phyloP scores from a whole-genome alignment of 1,139 yeast genomes.

The Yamadazyma mexicana region DNA sequence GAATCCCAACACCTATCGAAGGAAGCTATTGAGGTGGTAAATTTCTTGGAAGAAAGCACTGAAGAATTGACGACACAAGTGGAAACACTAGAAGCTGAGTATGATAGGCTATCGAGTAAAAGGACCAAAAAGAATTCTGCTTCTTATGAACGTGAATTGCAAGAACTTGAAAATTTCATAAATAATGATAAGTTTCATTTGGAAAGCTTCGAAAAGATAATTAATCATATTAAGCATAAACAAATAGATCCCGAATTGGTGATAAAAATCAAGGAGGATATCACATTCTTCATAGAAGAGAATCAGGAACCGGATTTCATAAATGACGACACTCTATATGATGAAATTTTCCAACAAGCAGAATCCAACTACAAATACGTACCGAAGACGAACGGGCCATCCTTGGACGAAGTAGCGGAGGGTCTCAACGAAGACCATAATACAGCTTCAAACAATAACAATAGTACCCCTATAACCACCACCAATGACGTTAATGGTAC shows the following conservation, averaged over 20 bases:
- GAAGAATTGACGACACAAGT: conserved; percentile 37
- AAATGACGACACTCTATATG: conserved; percentile 43
- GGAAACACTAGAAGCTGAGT: conserved; percentile 34
- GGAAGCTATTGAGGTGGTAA: conserved; percentile 36
- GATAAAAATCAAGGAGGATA: conserved; percentile 41
- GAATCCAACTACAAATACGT: conserved; percentile 17
- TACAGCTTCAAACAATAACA: not conserved
- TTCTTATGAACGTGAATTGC: conserved; percentile 41
- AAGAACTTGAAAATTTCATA: conserved; percentile 39
- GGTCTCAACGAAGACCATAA: not conserved
- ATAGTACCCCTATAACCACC: not conserved
- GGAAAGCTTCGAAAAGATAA: conserved; percentile 35
- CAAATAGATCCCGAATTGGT: conserved; percentile 35
- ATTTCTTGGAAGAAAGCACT: conserved; percentile 29
- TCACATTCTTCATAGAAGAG: conserved; percentile 38
- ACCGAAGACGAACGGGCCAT: conserved; percentile 12
- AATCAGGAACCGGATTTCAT: conserved; percentile 42
- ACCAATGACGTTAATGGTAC: conserved; percentile 2
- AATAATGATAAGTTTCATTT: conserved; percentile 40
- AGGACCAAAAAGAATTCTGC: conserved; percentile 41
- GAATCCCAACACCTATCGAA: conserved; percentile 30
- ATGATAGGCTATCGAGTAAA: conserved; percentile 41
- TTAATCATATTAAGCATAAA: conserved; percentile 31
- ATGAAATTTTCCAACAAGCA: conserved; percentile 39
- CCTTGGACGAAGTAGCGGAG: conserved; percentile 9